Evolutionary conservation across 2,329 filamentous ascomycete species (phyloP).

Genomic region (Fonsecaea multimorphosa): DNA sequence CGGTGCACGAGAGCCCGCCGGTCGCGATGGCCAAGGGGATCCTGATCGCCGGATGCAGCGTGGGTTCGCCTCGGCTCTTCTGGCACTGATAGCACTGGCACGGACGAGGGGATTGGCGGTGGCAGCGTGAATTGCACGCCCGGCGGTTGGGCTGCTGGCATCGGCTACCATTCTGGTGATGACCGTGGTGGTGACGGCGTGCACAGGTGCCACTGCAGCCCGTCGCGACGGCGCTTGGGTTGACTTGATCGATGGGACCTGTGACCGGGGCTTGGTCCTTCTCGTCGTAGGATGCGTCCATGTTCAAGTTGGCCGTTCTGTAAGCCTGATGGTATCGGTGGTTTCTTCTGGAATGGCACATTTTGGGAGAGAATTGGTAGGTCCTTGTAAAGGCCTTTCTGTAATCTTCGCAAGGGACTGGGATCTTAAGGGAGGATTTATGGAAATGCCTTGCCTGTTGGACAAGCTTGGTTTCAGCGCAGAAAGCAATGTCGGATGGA

Average conservation of each 20-base stretch:
- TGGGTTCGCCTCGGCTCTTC: conserved; percentile 1
- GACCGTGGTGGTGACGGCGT: background rate
- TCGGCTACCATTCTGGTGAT: background rate
- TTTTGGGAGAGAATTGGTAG: too few species aligned
- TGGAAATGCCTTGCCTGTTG: too few species aligned
- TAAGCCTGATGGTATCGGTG: background rate
- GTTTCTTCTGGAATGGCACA: too few species aligned
- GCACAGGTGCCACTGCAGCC: background rate
- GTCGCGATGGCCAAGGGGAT: conserved; percentile 15
- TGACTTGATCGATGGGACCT: too few species aligned
- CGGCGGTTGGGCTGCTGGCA: background rate
- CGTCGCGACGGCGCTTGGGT: background rate
- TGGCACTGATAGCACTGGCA: conserved; percentile 7
- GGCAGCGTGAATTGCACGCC: background rate
- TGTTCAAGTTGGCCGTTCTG: background rate
- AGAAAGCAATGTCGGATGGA: too few species aligned
- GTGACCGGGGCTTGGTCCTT: background rate
- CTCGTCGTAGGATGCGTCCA: background rate
- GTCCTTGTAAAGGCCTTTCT: too few species aligned
- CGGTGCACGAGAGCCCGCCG: conserved; percentile 6
- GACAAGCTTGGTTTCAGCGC: too few species aligned
- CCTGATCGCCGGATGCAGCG: background rate
- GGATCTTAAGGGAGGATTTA: too few species aligned
- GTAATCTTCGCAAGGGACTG: too few species aligned
- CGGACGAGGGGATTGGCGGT: background rate